Percentiles rank a stretch among this genome's conserved stretches.
Evolutionary conservation across 345 rosid species (phyloP).

Genomic region (Brassica nigra): DNA sequence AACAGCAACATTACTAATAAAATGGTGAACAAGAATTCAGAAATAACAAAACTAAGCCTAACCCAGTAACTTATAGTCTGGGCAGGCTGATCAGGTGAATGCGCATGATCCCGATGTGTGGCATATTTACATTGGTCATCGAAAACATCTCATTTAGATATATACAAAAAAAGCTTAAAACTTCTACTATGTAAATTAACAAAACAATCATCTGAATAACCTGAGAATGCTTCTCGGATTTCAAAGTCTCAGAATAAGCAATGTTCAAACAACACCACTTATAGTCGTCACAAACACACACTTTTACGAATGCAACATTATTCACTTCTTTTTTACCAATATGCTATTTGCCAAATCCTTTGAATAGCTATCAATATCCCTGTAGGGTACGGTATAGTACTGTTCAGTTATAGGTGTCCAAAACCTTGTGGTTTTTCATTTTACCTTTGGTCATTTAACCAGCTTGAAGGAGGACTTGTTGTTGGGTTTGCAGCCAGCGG

Average conservation of each 20-base stretch:
- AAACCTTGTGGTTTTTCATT: background rate
- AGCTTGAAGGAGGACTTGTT: constrained; percentile 26
- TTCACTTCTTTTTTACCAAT: constrained; percentile 25
- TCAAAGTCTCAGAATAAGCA: constrained; percentile 5
- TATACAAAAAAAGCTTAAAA: background rate
- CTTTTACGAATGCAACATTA: constrained; percentile 22
- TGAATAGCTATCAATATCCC: constrained; percentile 7
- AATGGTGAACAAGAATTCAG: background rate
- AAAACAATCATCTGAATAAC: constrained; percentile 22
- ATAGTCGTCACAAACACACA: constrained; percentile 11
- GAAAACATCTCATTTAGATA: background rate
- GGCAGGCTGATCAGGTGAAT: too few species aligned
- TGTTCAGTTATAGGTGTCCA: background rate
- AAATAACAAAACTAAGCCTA: background rate
- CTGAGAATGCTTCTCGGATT: background rate
- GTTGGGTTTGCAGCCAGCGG: constrained; percentile 37
- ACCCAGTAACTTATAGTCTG: too few species aligned
- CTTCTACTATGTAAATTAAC: constrained; percentile 10
- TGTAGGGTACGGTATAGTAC: background rate
- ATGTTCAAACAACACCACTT: constrained; percentile 15
- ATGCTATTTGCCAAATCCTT: constrained; percentile 22
- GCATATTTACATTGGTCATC: background rate
- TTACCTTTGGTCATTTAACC: constrained; percentile 21
- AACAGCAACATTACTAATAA: background rate
- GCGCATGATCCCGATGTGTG: background rate